Conservation (phyloP, 768 basidiomycete genomes). For the Arthromyces matolae region DNA sequence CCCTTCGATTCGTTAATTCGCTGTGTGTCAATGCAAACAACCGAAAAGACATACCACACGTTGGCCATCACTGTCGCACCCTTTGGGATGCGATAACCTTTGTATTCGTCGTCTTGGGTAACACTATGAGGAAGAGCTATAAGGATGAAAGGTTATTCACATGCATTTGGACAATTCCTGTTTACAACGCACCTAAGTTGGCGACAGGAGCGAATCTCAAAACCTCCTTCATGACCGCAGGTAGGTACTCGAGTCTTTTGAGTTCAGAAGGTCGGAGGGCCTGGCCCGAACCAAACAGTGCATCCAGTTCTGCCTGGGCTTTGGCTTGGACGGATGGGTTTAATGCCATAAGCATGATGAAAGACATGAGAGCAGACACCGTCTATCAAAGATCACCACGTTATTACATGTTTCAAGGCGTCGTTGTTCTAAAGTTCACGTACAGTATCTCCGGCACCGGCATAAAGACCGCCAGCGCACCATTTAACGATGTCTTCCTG, state of each 20-base stretch:
- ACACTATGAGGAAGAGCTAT: conserved; percentile 40
- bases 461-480: conserved; percentile 47
- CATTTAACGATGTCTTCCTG: conserved; percentile 47
- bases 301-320: conserved; percentile 41
- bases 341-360: conserved; percentile 47
- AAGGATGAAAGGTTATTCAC: background rate
- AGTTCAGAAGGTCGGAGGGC: conserved; percentile 32
- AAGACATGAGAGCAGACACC: conserved; percentile 42
- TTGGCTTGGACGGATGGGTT: conserved; percentile 38
- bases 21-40: background rate
- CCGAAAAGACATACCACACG: conserved; percentile 32
- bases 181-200: conserved; percentile 30
- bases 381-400: conserved; percentile 29
- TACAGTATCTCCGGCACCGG: conserved; percentile 44
- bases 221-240: conserved; percentile 37
- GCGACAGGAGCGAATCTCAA: conserved; percentile 38
- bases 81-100: conserved; percentile 42
- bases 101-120: conserved; percentile 42
- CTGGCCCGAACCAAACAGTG: conserved; percentile 26
- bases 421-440: conserved; percentile 2
- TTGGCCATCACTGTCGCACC: conserved; percentile 43
- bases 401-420: background rate
- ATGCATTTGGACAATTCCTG: background rate
- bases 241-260: conserved; percentile 26
- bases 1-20: conserved; percentile 26